Evolutionary conservation across 2,329 filamentous ascomycete species (phyloP), one percentile per base, ranked within the genome.

Genomic region (Colletotrichum spaethianum): DNA sequence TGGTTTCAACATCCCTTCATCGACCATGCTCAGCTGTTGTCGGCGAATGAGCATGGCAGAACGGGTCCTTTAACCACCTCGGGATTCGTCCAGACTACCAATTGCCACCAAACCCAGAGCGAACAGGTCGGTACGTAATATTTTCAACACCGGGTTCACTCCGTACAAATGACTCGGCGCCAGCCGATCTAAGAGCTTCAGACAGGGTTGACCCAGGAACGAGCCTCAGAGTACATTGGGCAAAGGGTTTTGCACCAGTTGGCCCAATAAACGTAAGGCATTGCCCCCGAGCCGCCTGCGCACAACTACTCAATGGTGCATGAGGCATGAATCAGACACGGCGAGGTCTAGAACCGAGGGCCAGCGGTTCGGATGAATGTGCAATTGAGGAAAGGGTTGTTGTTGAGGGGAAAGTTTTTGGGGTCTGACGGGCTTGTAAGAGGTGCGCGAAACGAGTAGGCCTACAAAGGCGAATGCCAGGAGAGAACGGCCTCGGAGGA

Each of bases 121-220:
- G 55, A 33, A 18, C 33, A 44, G 48, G 33, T 26, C 4, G 56
- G 66, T 63, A 52, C 63, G 64, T 71, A 69, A 69, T 53, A 44
- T 59, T 44, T 52, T 62, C 50, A 69, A 63, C 36, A 28, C 44
- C 59, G 69, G 59, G 61, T 53, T 57, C n/a, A 44, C 57, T 69
- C 66, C 59, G 31, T 16, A 44, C 59, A 52, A 69, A 63, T 72
- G 69, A 72, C 69, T 72, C 69, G 69, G 59, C 65, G 69, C 36
- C 69, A 69, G 38, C 59, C 65, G 59, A 69, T 48, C 44, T 59
- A 44, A 33, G 42, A 60, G 65, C 28, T 38, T 69, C 67, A 28
- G 59, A 46, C 65, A n/a, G 38, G 69, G 59, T 68, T 69, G 48
- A 68, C 28, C 69, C 64, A 72, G 55, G 69, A 72, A 63, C 36